These are phyloP conservation scores for Tetragonia tetragonoides DNA, from an alignment of 148 eudicot species.

Conservation along the genomic window DNA sequence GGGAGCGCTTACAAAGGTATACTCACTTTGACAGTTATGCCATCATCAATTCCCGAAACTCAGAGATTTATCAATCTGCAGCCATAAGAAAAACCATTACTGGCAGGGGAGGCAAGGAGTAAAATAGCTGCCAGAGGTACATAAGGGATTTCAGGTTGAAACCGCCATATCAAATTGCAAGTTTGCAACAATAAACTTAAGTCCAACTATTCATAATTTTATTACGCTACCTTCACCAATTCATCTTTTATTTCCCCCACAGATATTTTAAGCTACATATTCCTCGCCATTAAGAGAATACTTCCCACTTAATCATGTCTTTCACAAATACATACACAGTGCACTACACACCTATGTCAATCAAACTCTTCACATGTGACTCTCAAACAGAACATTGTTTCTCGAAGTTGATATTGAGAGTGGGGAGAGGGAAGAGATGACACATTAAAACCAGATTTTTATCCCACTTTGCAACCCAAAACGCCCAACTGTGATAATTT, in stretches of 20 bases:
- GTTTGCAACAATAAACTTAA: not conserved
- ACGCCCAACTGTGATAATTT: too few species aligned
- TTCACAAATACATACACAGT: not conserved
- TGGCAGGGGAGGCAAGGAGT: slow-evolving; percentile 2
- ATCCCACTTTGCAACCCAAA: not conserved
- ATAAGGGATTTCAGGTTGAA: not conserved
- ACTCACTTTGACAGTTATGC: slow-evolving; percentile 77
- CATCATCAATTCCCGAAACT: slow-evolving; percentile 94
- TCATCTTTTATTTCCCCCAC: not conserved
- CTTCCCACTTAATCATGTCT: not conserved
- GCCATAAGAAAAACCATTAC: slow-evolving; percentile 2
- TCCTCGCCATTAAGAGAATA: not conserved
- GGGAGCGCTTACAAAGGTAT: slow-evolving; percentile 65
- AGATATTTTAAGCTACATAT: not conserved
- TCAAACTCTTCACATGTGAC: not conserved
- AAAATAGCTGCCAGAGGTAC: slow-evolving; percentile 9
- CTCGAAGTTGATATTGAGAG: not conserved
- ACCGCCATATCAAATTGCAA: not conserved
- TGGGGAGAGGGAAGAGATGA: not conserved
- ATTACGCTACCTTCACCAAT: not conserved
- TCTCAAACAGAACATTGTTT: not conserved
- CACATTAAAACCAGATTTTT: not conserved
- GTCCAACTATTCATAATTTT: not conserved
- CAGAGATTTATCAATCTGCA: slow-evolving; percentile 82
- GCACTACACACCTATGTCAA: not conserved